These are phyloP conservation scores for Dalbergia cochinchinensis DNA, from an alignment of 306 rosid species.

Conservation along the genomic window DNA sequence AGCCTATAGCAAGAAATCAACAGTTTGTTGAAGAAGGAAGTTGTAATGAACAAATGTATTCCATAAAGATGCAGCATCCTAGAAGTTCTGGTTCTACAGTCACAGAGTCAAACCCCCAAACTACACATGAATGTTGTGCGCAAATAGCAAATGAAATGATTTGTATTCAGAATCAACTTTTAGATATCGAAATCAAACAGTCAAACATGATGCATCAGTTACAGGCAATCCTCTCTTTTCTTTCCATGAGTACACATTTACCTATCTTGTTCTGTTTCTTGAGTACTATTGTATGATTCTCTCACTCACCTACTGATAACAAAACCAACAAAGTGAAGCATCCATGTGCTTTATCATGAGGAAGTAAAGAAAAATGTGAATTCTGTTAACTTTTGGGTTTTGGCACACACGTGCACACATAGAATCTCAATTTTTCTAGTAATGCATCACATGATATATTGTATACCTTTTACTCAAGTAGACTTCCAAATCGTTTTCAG, in stretches of 20 bases:
- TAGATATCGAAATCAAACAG: constrained; percentile 81
- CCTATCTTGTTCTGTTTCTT: constrained; percentile 22
- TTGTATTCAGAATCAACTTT: constrained; percentile 75
- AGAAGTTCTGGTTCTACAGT: constrained; percentile 73
- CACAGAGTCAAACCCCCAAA: constrained; percentile 63
- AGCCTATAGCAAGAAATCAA: constrained; percentile 56
- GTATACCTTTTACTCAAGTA: constrained; percentile 26
- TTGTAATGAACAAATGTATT: no score
- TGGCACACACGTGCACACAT: constrained; percentile 10
- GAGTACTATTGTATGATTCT: constrained; percentile 25
- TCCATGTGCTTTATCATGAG: constrained; percentile 23
- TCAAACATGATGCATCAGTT: constrained; percentile 72
- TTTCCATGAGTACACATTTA: background rate
- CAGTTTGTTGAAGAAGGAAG: constrained; percentile 55
- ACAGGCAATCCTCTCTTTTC: constrained; percentile 58
- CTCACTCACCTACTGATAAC: constrained; percentile 17
- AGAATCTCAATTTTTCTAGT: constrained; percentile 29
- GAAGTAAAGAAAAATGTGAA: background rate
- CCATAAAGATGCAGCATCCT: constrained; percentile 58
- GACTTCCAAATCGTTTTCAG: constrained; percentile 55
- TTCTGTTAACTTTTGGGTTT: constrained; percentile 22
- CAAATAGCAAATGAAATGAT: constrained; percentile 72
- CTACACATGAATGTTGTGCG: constrained; percentile 62
- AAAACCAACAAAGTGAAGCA: constrained; percentile 10
- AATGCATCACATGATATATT: constrained; percentile 25